These are phyloP conservation scores for Pythium vanterpoolii DNA, from an alignment of 352 stramenopile genomes.

Conservation along the genomic window DNA sequence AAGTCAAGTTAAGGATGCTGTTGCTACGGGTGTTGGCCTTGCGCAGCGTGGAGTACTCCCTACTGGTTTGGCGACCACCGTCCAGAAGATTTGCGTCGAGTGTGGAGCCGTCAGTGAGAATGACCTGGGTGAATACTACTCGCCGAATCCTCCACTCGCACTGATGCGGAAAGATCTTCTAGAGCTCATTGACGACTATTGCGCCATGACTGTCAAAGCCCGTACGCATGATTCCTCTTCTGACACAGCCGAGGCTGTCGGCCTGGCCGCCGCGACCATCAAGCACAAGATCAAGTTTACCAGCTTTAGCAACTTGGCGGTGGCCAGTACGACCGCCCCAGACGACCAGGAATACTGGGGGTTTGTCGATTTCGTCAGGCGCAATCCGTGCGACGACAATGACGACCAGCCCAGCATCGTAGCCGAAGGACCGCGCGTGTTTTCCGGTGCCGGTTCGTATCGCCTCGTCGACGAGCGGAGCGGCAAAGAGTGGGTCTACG, in stretches of 20 bases:
- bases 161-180: slow-evolving; percentile 53
- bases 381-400: slow-evolving; percentile 56
- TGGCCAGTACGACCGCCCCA: slow-evolving; percentile 26
- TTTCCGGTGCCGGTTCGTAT: slow-evolving; percentile 47
- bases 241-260: slow-evolving; percentile 51
- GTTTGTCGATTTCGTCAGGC: slow-evolving; percentile 54
- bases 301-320: slow-evolving; percentile 69
- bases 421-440: slow-evolving; percentile 40
- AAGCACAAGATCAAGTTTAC: slow-evolving; percentile 74
- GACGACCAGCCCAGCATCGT: slow-evolving; percentile 32
- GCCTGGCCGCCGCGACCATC: slow-evolving; percentile 49
- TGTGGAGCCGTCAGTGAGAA: slow-evolving; percentile 24
- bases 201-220: slow-evolving; percentile 50
- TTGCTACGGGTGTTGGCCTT: slow-evolving; percentile 42
- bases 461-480: slow-evolving; percentile 34
- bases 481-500: slow-evolving; percentile 58
- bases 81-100: slow-evolving; percentile 46
- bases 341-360: slow-evolving; percentile 47
- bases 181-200: slow-evolving; percentile 61
- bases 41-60: slow-evolving; percentile 53
- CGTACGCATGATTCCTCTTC: slow-evolving; percentile 36
- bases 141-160: slow-evolving; percentile 54
- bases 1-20: slow-evolving; percentile 35
- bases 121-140: slow-evolving; percentile 50
- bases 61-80: slow-evolving; percentile 34